Conservation (phyloP, 345 rosid genomes). For the Salix suchowensis region DNA sequence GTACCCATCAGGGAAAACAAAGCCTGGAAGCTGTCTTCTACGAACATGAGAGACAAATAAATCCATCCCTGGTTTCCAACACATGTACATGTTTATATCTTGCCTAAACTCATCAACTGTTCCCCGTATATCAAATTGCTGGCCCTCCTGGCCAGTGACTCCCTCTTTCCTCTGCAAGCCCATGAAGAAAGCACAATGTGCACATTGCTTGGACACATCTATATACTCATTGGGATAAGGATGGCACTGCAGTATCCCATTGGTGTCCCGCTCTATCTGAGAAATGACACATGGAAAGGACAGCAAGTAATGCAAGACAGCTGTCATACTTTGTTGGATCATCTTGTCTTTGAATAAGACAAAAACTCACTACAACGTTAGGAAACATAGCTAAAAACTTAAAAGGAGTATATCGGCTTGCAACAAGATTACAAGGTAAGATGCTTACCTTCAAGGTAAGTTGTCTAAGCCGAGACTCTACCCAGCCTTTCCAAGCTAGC, state of each 20-base stretch:
- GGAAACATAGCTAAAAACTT: conserved; percentile 5
- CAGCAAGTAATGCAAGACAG: neutral
- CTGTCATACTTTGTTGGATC: neutral
- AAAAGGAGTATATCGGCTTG: neutral
- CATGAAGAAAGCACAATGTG: conserved; percentile 74
- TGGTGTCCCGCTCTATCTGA: conserved; percentile 73
- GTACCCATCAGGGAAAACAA: conserved; percentile 63
- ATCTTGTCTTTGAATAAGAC: neutral
- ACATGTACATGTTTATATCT: conserved; percentile 49
- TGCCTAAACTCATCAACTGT: conserved; percentile 65
- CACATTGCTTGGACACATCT: conserved; percentile 47
- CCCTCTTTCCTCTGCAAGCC: conserved; percentile 70
- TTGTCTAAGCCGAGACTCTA: conserved; percentile 70
- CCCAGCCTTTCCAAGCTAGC: conserved; percentile 77
- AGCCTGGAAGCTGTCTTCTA: conserved; percentile 61
- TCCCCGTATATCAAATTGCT: conserved; percentile 68
- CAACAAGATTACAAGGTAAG: conserved; percentile 4
- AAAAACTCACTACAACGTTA: neutral
- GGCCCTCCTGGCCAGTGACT: conserved; percentile 56
- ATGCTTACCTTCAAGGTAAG: conserved; percentile 56
- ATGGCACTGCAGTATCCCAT: conserved; percentile 73
- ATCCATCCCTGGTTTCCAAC: conserved; percentile 78
- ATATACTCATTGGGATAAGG: conserved; percentile 61
- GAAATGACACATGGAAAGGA: conserved; percentile 11
- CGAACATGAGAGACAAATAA: conserved; percentile 65